Evolutionary conservation across 371 early-diverging fungal species (phyloP).

Genomic region (Sporodiniella umbellata): DNA sequence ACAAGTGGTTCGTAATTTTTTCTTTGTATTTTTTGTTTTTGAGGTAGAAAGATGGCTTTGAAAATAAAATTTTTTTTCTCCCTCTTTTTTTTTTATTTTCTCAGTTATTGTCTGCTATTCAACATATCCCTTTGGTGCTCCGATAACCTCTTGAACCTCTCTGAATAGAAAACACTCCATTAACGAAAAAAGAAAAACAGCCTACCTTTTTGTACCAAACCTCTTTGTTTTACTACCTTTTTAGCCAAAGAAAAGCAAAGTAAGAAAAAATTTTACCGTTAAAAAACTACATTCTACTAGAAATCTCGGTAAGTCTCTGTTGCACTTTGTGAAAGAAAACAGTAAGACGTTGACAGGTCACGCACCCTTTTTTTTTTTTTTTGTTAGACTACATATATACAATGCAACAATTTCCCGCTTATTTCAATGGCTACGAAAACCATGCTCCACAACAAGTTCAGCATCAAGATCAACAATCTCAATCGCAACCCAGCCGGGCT

Average conservation of each 20-base stretch:
- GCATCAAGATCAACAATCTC: slow-evolving; percentile 14
- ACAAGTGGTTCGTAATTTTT: not conserved
- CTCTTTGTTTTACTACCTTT: not conserved
- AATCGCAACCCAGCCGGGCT: slow-evolving; percentile 7
- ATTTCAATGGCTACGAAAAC: slow-evolving; percentile 25
- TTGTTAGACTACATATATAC: not conserved
- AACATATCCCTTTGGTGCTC: slow-evolving; percentile 27
- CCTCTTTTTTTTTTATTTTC: not conserved
- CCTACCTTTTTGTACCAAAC: not conserved
- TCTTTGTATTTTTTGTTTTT: too few species aligned
- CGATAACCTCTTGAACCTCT: slow-evolving; percentile 11
- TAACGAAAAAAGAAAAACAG: not conserved
- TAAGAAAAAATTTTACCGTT: not conserved
- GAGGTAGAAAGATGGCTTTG: slow-evolving; percentile 13
- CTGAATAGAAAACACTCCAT: slow-evolving; percentile 17
- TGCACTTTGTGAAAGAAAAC: too few species aligned
- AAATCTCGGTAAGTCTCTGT: not conserved
- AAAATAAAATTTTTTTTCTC: slow-evolving; percentile 16
- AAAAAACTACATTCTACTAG: not conserved
- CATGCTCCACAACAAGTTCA: slow-evolving; percentile 16
- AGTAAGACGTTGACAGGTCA: too few species aligned
- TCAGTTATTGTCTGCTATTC: slow-evolving; percentile 17
- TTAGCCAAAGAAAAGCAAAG: not conserved
- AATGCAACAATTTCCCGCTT: slow-evolving; percentile 38
- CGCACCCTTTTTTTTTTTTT: not conserved